Conservation (phyloP, 306 rosid genomes). For the Sindora glabra region DNA sequence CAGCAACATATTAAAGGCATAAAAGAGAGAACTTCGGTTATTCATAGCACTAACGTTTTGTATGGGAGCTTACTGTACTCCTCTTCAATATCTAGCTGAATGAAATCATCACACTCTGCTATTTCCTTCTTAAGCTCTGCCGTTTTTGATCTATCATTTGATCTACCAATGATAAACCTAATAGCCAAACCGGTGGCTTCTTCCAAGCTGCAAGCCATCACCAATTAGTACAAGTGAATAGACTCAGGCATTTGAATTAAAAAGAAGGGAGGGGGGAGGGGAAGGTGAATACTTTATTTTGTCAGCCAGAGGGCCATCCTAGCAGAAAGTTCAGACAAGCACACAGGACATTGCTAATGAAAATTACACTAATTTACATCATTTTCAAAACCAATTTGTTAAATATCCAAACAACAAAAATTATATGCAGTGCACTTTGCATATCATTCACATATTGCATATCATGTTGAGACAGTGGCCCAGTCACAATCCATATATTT, state of each 20-base stretch:
- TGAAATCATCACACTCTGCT: conserved; percentile 70
- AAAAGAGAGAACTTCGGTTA: conserved; percentile 5
- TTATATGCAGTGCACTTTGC: neutral
- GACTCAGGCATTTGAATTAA: neutral
- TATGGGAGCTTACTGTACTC: conserved; percentile 99
- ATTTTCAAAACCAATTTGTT: neutral
- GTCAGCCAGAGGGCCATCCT: too few species aligned
- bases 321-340: too few species aligned
- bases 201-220: conserved; percentile 66
- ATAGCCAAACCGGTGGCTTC: conserved; percentile 94
- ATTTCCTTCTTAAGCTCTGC: conserved; percentile 59
- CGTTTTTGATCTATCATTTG: conserved; percentile 63
- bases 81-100: conserved; percentile 89
- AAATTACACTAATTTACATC: neutral
- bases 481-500: too few species aligned
- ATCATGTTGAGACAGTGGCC: too few species aligned
- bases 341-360: neutral
- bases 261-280: too few species aligned
- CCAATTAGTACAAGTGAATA: conserved; percentile 8
- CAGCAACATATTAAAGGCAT: conserved; percentile 9
- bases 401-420: conserved; percentile 2
- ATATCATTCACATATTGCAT: neutral
- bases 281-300: too few species aligned
- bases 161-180: conserved; percentile 84
- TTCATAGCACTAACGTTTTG: conserved; percentile 81